Percentiles rank a stretch among this genome's conserved stretches.
phyloP scores from a whole-genome alignment of 306 rosid genomes.

The Inga oerstediana region DNA sequence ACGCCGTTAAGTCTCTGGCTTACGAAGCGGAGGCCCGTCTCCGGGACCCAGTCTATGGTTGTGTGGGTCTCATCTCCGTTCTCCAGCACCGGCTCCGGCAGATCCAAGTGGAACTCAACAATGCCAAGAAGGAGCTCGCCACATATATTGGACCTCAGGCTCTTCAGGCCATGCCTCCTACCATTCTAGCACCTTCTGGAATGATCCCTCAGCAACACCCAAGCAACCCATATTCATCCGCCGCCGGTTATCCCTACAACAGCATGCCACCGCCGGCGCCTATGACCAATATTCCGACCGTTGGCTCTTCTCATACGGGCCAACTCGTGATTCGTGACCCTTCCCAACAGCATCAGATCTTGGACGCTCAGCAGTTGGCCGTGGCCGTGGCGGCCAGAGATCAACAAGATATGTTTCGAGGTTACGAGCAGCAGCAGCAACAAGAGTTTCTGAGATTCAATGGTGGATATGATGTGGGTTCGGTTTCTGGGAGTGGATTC shows the following conservation, averaged over 20 bases:
- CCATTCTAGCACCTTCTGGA: constrained; percentile 29
- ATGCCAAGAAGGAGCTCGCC: constrained; percentile 79
- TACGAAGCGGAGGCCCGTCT: constrained; percentile 89
- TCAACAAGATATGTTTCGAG: constrained; percentile 67
- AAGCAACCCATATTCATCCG: constrained; percentile 34
- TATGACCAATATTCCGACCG: constrained; percentile 33
- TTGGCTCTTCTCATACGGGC: constrained; percentile 26
- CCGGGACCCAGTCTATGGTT: constrained; percentile 88
- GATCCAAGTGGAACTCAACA: constrained; percentile 57
- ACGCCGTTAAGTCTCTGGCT: constrained; percentile 89
- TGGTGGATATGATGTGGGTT: constrained; percentile 61
- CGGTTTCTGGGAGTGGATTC: constrained; percentile 57
- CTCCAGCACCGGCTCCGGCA: constrained; percentile 72
- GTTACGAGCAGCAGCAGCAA: constrained; percentile 53
- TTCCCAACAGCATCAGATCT: constrained; percentile 49
- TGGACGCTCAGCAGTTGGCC: constrained; percentile 76
- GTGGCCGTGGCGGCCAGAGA: constrained; percentile 64
- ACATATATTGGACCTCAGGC: constrained; percentile 74
- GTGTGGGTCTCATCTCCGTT: constrained; percentile 88
- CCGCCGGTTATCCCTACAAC: constrained; percentile 42
- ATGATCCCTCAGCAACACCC: constrained; percentile 39
- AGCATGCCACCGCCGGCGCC: constrained; percentile 33
- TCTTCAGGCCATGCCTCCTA: constrained; percentile 46
- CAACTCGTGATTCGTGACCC: constrained; percentile 62
- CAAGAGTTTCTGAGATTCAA: constrained; percentile 59